phyloP scores from a whole-genome alignment of 1,284 basidiomycete species.

The Pseudozyma flocculosa region DNA sequence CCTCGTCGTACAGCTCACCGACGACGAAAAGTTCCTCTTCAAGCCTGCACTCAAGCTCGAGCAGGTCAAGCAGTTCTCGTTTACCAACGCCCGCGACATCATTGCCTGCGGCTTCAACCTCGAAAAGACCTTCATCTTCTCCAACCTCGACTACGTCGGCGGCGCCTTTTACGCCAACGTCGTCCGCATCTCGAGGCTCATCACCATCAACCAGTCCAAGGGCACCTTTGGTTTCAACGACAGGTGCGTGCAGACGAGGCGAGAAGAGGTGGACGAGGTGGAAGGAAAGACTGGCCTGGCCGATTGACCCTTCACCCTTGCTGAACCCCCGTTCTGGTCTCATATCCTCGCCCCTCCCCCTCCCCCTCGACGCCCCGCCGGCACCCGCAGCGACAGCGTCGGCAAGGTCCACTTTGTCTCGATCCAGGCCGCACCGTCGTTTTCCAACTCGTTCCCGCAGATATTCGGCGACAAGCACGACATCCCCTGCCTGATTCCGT shows the following conservation, averaged over 20 bases:
- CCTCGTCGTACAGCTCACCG: constrained; percentile 91
- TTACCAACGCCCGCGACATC: constrained; percentile 87
- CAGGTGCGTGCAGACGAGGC: no score
- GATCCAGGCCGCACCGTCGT: constrained; percentile 94
- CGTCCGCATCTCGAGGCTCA: constrained; percentile 85
- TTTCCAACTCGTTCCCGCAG: constrained; percentile 97
- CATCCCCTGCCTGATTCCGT: constrained; percentile 91
- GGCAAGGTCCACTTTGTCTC: constrained; percentile 97
- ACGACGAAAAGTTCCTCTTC: constrained; percentile 99
- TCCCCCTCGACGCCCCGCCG: background rate
- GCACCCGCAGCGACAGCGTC: constrained; percentile 79
- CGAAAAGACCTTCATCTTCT: constrained; percentile 96
- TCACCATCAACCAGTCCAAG: constrained; percentile 90
- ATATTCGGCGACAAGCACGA: constrained; percentile 85
- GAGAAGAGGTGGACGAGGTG: background rate
- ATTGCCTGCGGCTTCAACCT: constrained; percentile 92
- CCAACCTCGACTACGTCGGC: constrained; percentile 80
- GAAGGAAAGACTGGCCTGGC: background rate
- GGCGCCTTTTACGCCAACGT: constrained; percentile 94
- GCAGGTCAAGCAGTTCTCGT: constrained; percentile 80
- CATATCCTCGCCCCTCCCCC: no score
- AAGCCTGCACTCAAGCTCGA: constrained; percentile 89
- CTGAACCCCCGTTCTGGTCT: background rate
- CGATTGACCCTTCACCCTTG: background rate
- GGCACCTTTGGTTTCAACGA: constrained; percentile 92